These are phyloP conservation scores for Suillus cothurnatus DNA, from an alignment of 768 basidiomycete species.

Conservation along the genomic window DNA sequence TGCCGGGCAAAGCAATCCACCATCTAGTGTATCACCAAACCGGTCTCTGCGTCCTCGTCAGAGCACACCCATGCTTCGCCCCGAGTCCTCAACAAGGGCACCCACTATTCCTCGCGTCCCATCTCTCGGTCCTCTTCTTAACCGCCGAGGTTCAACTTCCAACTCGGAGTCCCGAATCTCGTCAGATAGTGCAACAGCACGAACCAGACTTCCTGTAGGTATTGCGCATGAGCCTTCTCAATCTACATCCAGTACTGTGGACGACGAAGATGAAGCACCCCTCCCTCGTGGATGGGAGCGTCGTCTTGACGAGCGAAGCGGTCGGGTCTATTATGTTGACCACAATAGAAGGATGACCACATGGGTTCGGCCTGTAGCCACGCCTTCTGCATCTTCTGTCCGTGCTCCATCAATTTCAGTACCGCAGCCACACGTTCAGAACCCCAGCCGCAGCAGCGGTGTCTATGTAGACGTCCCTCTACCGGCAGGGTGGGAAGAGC, in stretches of 20 bases:
- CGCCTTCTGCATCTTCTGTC: conserved; percentile 25
- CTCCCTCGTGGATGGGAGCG: conserved; percentile 86
- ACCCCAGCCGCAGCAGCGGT: conserved; percentile 17
- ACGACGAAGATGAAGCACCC: conserved; percentile 61
- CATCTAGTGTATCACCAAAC: conserved; percentile 17
- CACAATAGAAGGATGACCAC: conserved; percentile 81
- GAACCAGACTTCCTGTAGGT: conserved; percentile 20
- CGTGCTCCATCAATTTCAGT: conserved; percentile 19
- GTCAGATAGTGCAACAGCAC: conserved; percentile 7
- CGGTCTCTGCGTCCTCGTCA: conserved; percentile 18
- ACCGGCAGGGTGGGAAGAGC: conserved; percentile 91
- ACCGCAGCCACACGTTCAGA: conserved; percentile 32
- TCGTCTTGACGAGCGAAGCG: conserved; percentile 63
- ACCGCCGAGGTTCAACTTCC: background rate
- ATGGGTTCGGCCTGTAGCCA: conserved; percentile 61
- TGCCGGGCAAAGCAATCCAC: conserved; percentile 19
- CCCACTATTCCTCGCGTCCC: conserved; percentile 22
- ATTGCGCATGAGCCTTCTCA: conserved; percentile 16
- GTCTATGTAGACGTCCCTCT: conserved; percentile 66
- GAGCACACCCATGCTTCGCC: conserved; percentile 27
- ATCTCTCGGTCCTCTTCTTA: conserved; percentile 13
- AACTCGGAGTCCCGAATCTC: conserved; percentile 10
- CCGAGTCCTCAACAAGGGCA: conserved; percentile 20
- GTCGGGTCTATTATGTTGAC: conserved; percentile 84
- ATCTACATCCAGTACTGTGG: conserved; percentile 19